Evolutionary conservation across 352 stramenopile species (phyloP).

Genomic region (Phytophthora pisi): DNA sequence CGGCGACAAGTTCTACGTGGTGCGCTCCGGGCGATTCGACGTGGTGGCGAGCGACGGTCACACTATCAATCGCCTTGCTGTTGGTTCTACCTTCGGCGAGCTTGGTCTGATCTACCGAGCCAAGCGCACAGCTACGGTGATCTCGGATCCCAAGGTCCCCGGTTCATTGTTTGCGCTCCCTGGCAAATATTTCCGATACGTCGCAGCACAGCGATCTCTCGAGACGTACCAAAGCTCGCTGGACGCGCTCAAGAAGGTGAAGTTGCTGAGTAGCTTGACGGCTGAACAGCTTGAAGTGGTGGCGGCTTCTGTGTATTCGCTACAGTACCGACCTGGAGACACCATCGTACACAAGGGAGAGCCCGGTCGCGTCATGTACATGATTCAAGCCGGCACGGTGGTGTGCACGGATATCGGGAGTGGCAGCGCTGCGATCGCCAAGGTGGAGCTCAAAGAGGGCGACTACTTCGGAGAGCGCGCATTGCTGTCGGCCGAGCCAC

Average conservation of each 20-base stretch:
- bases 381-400: conserved; percentile 74
- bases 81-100: conserved; percentile 57
- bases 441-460: conserved; percentile 59
- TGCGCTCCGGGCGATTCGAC: conserved; percentile 59
- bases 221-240: conserved; percentile 51
- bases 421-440: conserved; percentile 28
- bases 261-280: conserved; percentile 45
- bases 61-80: conserved; percentile 45
- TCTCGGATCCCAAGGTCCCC: conserved; percentile 36
- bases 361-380: conserved; percentile 75
- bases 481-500: conserved; percentile 85
- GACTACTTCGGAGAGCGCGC: conserved; percentile 95
- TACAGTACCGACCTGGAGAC: conserved; percentile 58
- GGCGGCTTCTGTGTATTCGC: conserved; percentile 45
- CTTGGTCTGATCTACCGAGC: conserved; percentile 61
- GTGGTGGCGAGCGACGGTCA: conserved; percentile 46
- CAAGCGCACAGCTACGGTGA: conserved; percentile 55
- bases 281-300: conserved; percentile 53
- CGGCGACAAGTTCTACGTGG: conserved; percentile 83
- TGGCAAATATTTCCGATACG: conserved; percentile 59
- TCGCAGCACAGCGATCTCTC: conserved; percentile 51
- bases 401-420: conserved; percentile 65
- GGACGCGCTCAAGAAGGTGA: conserved; percentile 51
- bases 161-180: conserved; percentile 51
- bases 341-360: conserved; percentile 85